Base-by-base conservation (phyloP, 768 basidiomycete genomes). In the Neoboletus subvelutipes region DNA sequence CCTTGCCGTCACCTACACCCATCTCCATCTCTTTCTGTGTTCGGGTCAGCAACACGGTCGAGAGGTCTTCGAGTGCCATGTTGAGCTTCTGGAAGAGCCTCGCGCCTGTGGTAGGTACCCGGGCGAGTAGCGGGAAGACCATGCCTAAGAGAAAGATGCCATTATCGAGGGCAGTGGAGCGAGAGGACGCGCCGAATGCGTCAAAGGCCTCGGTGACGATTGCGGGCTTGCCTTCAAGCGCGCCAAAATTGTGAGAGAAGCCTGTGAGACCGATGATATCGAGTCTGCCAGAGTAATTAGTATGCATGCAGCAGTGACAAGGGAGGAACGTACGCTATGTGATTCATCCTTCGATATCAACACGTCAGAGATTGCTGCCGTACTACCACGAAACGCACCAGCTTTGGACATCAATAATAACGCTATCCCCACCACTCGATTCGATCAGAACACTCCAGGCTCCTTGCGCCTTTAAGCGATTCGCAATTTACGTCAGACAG, bases 11-110 rank as follows among this genome's bases (percentile, higher is more conserved):
- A n/a, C 62, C 54, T 5, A 58, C 57, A 18, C 55, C 56, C 0
- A 57, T 56, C 28, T 70, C 71, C 45, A 69, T 64, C 51, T 73
- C 77, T n/a, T n/a, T n/a, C 45, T n/a, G 26, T 28, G 24, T 28
- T 45, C 28, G 45, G 5, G 45, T 10, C 9, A 46, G 45, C 3
- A 46, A 10, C 18, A 13, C 18, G n/a, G 11, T 46, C 4, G 28
- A n/a, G 26, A 42, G n/a, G 7, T 46, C 45, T n/a, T n/a, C 45
- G 28, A 46, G 9, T n/a, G 45, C 11, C 3, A 11, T 2, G 5
- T 6, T 31, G 18, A 46, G 45, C 17, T 29, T 29, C 18, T 12
- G 28, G 2, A 29, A 5, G 9, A 46, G 10, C 11, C 10, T 13
- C 3, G 3, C 2, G 28, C 18, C 18, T 11, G 18, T 4, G 18